Conservation (phyloP, 441 rosid species). For the Populus hybrid region DNA sequence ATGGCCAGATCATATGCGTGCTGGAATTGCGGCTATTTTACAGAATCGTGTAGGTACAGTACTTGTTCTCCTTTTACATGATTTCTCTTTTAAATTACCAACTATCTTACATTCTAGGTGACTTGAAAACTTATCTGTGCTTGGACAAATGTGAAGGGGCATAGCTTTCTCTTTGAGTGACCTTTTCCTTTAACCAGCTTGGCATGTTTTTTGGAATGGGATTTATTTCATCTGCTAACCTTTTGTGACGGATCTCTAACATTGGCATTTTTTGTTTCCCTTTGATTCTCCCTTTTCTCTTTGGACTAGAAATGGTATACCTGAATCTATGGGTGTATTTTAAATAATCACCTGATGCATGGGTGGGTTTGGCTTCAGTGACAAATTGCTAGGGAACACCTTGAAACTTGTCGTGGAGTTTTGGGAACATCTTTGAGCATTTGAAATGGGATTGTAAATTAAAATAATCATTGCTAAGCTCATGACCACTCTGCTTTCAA, state of each 20-base stretch:
- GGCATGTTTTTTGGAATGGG: constrained; percentile 4
- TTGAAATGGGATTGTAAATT: not conserved
- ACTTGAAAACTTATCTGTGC: not conserved
- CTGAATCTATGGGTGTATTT: not conserved
- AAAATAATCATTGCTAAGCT: not conserved
- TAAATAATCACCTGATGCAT: not conserved
- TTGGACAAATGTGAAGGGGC: constrained; percentile 11
- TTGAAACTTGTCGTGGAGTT: not conserved
- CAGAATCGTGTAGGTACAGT: constrained; percentile 81
- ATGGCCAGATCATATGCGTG: constrained; percentile 64
- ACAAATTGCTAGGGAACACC: not conserved
- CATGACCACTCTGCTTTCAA: not conserved
- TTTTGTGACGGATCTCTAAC: too few relatives aligned
- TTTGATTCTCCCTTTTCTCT: not conserved
- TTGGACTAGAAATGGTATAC: not conserved
- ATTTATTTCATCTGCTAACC: not conserved
- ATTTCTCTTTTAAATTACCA: constrained; percentile 1
- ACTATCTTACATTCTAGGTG: not conserved
- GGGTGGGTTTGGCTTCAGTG: not conserved
- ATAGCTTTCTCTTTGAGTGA: constrained; percentile 6
- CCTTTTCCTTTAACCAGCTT: not conserved
- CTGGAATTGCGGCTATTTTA: constrained; percentile 70
- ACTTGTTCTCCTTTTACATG: constrained; percentile 7
- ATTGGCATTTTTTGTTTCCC: not conserved
- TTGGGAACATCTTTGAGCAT: not conserved